Evolutionary conservation across 202 grass and related monocot genomes (phyloP), one percentile per base, ranked within the genome.

Genomic region (Eragrostis tef): DNA sequence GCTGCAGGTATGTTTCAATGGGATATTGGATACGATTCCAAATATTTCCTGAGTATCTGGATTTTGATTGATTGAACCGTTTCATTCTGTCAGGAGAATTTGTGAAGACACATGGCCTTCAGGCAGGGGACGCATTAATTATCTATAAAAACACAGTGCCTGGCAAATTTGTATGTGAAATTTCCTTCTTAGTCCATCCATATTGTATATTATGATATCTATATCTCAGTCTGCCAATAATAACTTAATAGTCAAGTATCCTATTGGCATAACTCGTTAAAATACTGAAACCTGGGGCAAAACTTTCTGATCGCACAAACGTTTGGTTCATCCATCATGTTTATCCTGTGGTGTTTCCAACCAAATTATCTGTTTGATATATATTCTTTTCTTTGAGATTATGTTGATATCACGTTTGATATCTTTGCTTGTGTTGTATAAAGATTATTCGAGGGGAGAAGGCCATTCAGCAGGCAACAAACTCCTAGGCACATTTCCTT

Each of bases 91-190:
- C 81, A 98, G 95, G 88, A 83, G 90, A 86, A 80, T 98, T 98
- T 85, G 86, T 94, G 68, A 98, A 91, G 87, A 90, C 82, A 64
- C 95, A 98, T 86, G 79, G 90, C 58, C 92, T 98, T 82, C 81
- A 91, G 84, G 74, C 86, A 73, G 92, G 95, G 69, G 95, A 98
- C 48, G 63, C 75, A 64, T 78, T 98, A 65, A 80, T 89, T 58
- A 88, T 98, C 70, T 89, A 93, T 82, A 93, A 75, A 77, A 88
- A 61, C 75, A 74, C 77, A 4, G 79, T 69, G 4, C 83, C 81
- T 47, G 90, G 86, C 70, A 94, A 86, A 86, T 91, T 89, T 90
- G 92, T 94, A 90, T 72, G 90, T 24, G 24, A 15, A 71, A 12
- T 17, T 58, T 53, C 31, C 48, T 75, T 25, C 11, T 25, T 71